Evolutionary conservation across 148 eudicot genomes (phyloP).

Genomic region (Rhododendron henanense): DNA sequence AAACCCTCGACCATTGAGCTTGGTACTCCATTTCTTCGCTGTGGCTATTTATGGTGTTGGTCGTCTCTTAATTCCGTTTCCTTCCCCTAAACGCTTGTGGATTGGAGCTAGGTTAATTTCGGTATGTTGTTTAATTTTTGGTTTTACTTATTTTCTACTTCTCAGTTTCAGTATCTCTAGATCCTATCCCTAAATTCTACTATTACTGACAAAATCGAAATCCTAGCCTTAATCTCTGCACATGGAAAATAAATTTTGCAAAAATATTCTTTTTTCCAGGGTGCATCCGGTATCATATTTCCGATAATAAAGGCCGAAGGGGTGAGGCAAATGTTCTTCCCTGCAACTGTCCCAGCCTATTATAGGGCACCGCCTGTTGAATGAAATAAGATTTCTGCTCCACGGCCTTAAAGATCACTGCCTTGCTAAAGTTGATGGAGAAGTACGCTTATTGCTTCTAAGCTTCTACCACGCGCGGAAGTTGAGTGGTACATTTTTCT

Average conservation of each 20-base stretch:
- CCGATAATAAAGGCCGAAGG: constrained; percentile 85
- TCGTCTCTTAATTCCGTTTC: constrained; percentile 67
- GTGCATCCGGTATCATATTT: constrained; percentile 73
- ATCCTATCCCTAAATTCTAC: background rate
- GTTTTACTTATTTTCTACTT: background rate
- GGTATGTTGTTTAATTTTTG: constrained; percentile 29
- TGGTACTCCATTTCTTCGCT: constrained; percentile 76
- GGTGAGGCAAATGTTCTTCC: constrained; percentile 84
- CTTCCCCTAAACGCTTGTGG: constrained; percentile 59
- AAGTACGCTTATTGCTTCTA: background rate
- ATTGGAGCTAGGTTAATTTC: constrained; percentile 51
- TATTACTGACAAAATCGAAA: background rate
- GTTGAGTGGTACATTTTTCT: background rate
- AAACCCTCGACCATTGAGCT: constrained; percentile 60
- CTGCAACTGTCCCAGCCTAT: constrained; percentile 68
- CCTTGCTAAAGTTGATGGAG: background rate
- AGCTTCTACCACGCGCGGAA: background rate
- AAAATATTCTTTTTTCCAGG: constrained; percentile 30
- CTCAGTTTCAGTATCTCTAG: background rate
- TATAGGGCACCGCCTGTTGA: constrained; percentile 44
- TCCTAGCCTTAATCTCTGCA: too few relatives aligned
- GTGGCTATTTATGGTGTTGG: constrained; percentile 76
- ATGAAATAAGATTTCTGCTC: constrained; percentile 18
- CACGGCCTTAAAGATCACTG: background rate
- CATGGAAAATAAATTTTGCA: background rate